phyloP scores from a whole-genome alignment of 306 rosid genomes.

The Prunus persica region DNA sequence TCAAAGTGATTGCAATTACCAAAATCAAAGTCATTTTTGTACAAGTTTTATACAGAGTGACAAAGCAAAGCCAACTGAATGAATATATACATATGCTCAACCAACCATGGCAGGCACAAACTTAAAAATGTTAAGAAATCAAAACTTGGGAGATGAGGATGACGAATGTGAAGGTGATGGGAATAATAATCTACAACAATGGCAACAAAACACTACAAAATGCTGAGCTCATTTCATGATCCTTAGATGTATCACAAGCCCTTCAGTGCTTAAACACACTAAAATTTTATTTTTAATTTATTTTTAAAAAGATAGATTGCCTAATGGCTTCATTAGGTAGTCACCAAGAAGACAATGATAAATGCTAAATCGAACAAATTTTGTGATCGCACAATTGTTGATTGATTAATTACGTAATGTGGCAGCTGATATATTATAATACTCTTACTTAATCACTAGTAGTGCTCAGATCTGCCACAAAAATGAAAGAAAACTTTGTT shows the following conservation, averaged over 20 bases:
- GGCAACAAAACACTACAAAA: neutral
- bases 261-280: too few relatives aligned
- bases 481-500: neutral
- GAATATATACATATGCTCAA: neutral
- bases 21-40: constrained; percentile 20
- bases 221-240: too few relatives aligned
- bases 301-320: neutral
- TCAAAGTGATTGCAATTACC: constrained; percentile 33
- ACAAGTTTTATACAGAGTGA: neutral
- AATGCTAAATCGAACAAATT: too few relatives aligned
- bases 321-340: neutral
- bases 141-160: neutral
- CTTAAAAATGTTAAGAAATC: neutral
- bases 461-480: neutral
- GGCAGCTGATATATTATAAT: too few relatives aligned
- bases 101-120: neutral
- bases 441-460: too few relatives aligned
- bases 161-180: neutral
- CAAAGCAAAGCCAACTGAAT: neutral
- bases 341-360: too few relatives aligned
- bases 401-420: too few relatives aligned
- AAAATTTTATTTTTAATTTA: too few relatives aligned
- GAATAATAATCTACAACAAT: neutral
- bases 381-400: too few relatives aligned
- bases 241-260: too few relatives aligned